Evolutionary conservation across 2,329 filamentous ascomycete genomes (phyloP).

Genomic region (Diaporthe sp.): DNA sequence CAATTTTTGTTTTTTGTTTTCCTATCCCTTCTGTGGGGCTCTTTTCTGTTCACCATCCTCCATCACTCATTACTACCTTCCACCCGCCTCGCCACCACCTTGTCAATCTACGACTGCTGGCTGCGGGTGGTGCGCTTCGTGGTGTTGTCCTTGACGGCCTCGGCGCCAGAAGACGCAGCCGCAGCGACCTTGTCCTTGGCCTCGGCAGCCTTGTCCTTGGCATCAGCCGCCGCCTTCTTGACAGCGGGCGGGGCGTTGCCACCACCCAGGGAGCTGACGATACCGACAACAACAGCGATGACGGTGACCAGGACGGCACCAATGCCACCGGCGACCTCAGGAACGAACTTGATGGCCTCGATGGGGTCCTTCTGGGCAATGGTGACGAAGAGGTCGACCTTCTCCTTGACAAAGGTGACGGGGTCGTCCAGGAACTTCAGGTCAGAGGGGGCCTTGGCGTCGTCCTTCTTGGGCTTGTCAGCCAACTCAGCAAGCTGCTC

Average conservation of each 20-base stretch:
- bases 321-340: slow-evolving; percentile 88
- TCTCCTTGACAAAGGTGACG: slow-evolving; percentile 89
- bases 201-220: slow-evolving; percentile 80
- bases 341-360: slow-evolving; percentile 88
- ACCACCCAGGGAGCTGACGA: slow-evolving; percentile 69
- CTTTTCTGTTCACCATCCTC: slow-evolving; percentile 1
- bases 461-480: slow-evolving; percentile 80
- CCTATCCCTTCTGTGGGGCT: slow-evolving; percentile 2
- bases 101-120: slow-evolving; percentile 60
- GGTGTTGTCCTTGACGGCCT: slow-evolving; percentile 82
- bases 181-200: slow-evolving; percentile 81
- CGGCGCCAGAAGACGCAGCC: slow-evolving; percentile 72
- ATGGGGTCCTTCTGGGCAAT: slow-evolving; percentile 86
- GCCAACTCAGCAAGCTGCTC: slow-evolving; percentile 87
- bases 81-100: slow-evolving; percentile 37
- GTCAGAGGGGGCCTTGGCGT: slow-evolving; percentile 79
- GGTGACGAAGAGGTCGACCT: slow-evolving; percentile 90
- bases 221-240: slow-evolving; percentile 78
- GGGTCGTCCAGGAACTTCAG: slow-evolving; percentile 94
- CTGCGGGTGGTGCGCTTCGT: slow-evolving; percentile 73
- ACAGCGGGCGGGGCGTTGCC: slow-evolving; percentile 76
- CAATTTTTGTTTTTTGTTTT: slow-evolving; percentile 30
- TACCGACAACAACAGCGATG: slow-evolving; percentile 77
- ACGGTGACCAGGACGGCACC: slow-evolving; percentile 79
- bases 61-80: slow-evolving; percentile 33